Percentiles rank a stretch among this genome's conserved stretches.
These are phyloP conservation scores for Batrachochytrium dendrobatidis DNA, from an alignment of 371 early-diverging fungal genomes.

Conservation along the genomic window DNA sequence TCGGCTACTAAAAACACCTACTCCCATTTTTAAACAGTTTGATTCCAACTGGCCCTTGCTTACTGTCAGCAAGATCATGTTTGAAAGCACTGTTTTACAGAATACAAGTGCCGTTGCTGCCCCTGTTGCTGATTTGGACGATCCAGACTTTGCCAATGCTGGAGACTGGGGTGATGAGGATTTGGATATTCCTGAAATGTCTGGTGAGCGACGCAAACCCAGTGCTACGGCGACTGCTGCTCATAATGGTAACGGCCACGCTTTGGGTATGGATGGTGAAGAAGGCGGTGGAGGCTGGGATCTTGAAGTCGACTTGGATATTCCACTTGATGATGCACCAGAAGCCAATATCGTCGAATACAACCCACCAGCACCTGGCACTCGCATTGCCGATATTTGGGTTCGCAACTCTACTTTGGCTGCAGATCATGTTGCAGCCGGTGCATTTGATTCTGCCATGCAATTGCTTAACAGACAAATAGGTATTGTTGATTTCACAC, in stretches of 20 bases:
- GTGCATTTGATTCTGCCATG: slow-evolving; percentile 90
- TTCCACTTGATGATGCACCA: slow-evolving; percentile 18
- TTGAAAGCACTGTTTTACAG: slow-evolving; percentile 41
- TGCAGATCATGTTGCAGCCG: slow-evolving; percentile 87
- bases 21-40: slow-evolving; percentile 57
- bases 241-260: slow-evolving; percentile 19
- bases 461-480: slow-evolving; percentile 81
- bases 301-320: slow-evolving; percentile 53
- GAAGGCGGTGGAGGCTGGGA: slow-evolving; percentile 54
- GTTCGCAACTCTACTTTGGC: slow-evolving; percentile 74
- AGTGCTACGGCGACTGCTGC: slow-evolving; percentile 7
- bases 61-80: slow-evolving; percentile 56
- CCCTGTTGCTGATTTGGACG: slow-evolving; percentile 27
- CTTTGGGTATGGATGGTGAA: slow-evolving; percentile 46
- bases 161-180: slow-evolving; percentile 64
- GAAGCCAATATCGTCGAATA: slow-evolving; percentile 9
- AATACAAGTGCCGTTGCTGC: slow-evolving; percentile 31
- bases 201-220: background rate
- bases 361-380: slow-evolving; percentile 52
- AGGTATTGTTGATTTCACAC: slow-evolving; percentile 82
- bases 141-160: slow-evolving; percentile 46
- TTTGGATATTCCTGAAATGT: slow-evolving; percentile 36
- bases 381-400: slow-evolving; percentile 63
- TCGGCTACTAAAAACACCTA: slow-evolving; percentile 54
- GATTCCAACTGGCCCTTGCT: slow-evolving; percentile 86